Conservation (phyloP, 305 asterid genomes). For the Withania somnifera region DNA sequence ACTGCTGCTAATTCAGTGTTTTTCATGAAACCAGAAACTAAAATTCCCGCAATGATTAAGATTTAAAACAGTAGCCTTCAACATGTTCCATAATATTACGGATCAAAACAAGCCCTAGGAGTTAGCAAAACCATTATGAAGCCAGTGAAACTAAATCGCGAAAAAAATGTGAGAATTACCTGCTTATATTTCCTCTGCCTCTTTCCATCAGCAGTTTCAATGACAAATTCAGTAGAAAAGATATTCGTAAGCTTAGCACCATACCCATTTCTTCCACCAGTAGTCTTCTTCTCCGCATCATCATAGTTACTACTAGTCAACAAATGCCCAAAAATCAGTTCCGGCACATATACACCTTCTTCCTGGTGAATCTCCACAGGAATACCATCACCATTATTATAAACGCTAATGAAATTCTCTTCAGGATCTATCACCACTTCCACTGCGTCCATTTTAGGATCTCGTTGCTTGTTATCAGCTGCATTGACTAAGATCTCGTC, state of each 20-base stretch:
- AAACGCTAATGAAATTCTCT: conserved; percentile 52
- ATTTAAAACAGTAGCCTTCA: not conserved
- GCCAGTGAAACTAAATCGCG: not conserved
- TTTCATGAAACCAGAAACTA: not conserved
- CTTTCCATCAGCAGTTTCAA: conserved; percentile 89
- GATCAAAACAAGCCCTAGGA: not conserved
- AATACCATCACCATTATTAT: conserved; percentile 83
- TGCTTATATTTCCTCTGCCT: conserved; percentile 78
- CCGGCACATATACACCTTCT: conserved; percentile 92
- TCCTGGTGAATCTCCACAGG: conserved; percentile 95
- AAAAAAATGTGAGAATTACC: conserved; percentile 25
- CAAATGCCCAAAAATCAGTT: conserved; percentile 89
- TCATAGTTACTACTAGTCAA: conserved; percentile 92
- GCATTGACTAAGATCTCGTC: conserved; percentile 93
- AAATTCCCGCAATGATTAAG: not conserved
- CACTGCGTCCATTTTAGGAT: conserved; percentile 66
- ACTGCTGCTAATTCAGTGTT: not conserved
- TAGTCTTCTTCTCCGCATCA: conserved; percentile 81
- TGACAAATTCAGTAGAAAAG: conserved; percentile 72
- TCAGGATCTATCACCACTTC: conserved; percentile 71
- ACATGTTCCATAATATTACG: not conserved
- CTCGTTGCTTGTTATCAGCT: conserved; percentile 86
- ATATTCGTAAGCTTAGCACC: conserved; percentile 94
- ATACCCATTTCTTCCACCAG: conserved; percentile 90
- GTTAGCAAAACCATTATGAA: not conserved